A percentile compares a stretch with the other conserved stretches of the same genome.
Evolutionary conservation across 2,329 filamentous ascomycete genomes (phyloP).

Genomic region (Beauveria sp.): DNA sequence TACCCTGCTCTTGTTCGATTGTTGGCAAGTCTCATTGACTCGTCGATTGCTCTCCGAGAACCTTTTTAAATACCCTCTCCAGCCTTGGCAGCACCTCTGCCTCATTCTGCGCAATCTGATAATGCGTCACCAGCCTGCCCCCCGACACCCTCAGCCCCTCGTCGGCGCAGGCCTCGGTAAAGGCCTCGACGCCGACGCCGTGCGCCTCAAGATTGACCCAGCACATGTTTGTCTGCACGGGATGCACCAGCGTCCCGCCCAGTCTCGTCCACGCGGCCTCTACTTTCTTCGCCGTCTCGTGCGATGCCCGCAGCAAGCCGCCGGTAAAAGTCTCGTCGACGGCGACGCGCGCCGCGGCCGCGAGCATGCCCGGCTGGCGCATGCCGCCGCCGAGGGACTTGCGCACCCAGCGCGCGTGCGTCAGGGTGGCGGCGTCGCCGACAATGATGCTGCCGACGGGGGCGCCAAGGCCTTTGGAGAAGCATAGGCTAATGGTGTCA

Average conservation of each 20-base stretch:
- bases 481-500: constrained; percentile 70
- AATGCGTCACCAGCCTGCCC: constrained; percentile 40
- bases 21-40: too few species aligned
- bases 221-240: constrained; percentile 86
- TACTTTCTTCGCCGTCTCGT: constrained; percentile 54
- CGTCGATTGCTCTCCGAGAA: constrained; percentile 16
- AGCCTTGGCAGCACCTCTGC: constrained; percentile 53
- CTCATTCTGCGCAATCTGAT: constrained; percentile 54
- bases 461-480: constrained; percentile 76
- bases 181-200: constrained; percentile 33
- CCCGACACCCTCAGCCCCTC: constrained; percentile 35
- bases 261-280: constrained; percentile 63
- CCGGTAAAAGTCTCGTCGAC: constrained; percentile 45
- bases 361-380: constrained; percentile 64
- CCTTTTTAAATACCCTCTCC: constrained; percentile 43
- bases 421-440: constrained; percentile 32
- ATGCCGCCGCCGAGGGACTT: constrained; percentile 72
- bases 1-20: too few species aligned
- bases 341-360: constrained; percentile 63
- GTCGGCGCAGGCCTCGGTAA: constrained; percentile 33
- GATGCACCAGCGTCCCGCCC: constrained; percentile 61
- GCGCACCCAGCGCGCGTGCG: constrained; percentile 38
- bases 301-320: constrained; percentile 52
- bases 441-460: constrained; percentile 73
- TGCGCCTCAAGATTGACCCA: constrained; percentile 68